Conservation (phyloP, 768 basidiomycete genomes). For the Auricularia cornea region DNA sequence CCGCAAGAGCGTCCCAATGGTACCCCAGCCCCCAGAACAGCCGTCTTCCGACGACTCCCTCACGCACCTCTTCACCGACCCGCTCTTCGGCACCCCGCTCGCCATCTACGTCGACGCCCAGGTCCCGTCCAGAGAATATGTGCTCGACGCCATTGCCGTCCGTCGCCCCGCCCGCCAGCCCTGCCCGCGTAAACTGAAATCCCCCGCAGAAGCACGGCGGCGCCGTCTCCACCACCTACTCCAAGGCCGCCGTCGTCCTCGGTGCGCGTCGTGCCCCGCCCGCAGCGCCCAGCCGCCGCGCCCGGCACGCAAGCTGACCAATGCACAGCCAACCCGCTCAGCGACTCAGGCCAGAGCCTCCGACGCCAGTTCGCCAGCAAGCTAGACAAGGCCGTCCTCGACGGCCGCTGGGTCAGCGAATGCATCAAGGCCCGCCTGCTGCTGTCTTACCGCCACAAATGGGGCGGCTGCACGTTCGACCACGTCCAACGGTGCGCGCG, state of each 20-base stretch:
- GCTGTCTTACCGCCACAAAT: constrained; percentile 68
- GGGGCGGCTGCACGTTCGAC: constrained; percentile 74
- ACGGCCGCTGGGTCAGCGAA: constrained; percentile 66
- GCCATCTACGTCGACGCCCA: constrained; percentile 75
- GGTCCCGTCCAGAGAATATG: constrained; percentile 55
- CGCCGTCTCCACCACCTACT: constrained; percentile 63
- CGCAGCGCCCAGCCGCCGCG: background rate
- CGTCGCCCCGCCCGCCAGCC: constrained; percentile 25
- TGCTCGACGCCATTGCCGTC: constrained; percentile 60
- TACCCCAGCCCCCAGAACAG: background rate
- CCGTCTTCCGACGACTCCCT: constrained; percentile 8
- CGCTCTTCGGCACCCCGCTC: constrained; percentile 71
- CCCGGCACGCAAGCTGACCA: constrained; percentile 1
- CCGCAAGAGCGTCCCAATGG: background rate
- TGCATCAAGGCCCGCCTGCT: constrained; percentile 62
- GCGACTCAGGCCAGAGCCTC: constrained; percentile 70
- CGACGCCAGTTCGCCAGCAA: constrained; percentile 73
- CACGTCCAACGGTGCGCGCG: constrained; percentile 60
- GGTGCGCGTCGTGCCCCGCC: constrained; percentile 44
- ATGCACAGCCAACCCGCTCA: constrained; percentile 62
- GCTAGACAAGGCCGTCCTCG: constrained; percentile 71
- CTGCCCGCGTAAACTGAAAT: background rate
- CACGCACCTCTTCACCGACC: constrained; percentile 82
- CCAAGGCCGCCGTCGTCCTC: constrained; percentile 70
- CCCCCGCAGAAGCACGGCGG: constrained; percentile 65